A percentile compares a stretch with the other conserved stretches of the same genome.
Conservation (phyloP, 2,329 filamentous ascomycete genomes). For the Uncinocarpus reesii region DNA sequence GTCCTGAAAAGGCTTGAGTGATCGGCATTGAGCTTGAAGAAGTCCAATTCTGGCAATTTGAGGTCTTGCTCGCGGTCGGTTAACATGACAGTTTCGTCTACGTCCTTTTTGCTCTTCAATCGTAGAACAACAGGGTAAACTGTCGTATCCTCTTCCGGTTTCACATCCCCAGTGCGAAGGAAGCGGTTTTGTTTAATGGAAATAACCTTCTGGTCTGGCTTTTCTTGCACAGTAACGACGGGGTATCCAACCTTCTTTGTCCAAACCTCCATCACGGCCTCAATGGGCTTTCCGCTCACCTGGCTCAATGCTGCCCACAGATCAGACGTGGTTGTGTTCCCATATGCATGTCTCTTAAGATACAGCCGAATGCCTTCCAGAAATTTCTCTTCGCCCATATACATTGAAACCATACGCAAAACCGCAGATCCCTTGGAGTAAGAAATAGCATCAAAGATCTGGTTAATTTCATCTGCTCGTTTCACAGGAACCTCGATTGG, state of each 20-base stretch:
- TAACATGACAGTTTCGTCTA: conserved; percentile 67
- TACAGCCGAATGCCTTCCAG: conserved; percentile 84
- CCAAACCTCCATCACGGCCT: conserved; percentile 89
- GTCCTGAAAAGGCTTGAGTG: conserved; percentile 89
- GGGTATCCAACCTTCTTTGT: conserved; percentile 94
- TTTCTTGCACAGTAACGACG: conserved; percentile 75
- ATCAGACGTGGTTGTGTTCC: conserved; percentile 84
- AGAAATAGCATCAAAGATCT: conserved; percentile 96
- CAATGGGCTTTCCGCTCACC: conserved; percentile 82
- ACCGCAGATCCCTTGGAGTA: conserved; percentile 96
- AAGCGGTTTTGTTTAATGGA: conserved; percentile 92
- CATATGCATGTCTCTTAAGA: conserved; percentile 92
- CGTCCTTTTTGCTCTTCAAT: conserved; percentile 69
- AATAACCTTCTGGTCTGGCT: conserved; percentile 59
- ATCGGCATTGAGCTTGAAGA: conserved; percentile 95
- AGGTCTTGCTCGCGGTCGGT: conserved; percentile 63
- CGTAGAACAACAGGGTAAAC: conserved; percentile 85
- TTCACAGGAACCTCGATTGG: conserved; percentile 95
- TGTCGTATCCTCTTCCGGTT: conserved; percentile 80
- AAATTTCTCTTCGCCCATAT: conserved; percentile 84
- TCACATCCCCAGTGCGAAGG: conserved; percentile 81
- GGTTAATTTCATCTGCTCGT: conserved; percentile 89
- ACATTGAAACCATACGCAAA: conserved; percentile 92
- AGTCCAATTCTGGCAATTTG: conserved; percentile 67
- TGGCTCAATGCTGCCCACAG: conserved; percentile 80